phyloP scores from a whole-genome alignment of 331 rosid species.

The Saraca asoca region DNA sequence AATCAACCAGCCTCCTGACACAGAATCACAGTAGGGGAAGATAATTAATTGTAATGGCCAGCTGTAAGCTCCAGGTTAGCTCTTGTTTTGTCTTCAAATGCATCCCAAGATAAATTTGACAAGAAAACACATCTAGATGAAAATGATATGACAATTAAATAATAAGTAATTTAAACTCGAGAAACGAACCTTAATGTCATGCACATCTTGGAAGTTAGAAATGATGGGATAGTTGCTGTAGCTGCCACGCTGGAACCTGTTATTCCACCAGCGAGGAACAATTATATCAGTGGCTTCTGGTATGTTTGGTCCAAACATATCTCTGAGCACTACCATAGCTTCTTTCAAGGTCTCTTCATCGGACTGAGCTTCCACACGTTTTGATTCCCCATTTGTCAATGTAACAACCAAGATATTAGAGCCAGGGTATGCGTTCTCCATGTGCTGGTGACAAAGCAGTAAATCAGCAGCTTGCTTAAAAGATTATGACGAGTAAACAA shows the following conservation, averaged over 20 bases:
- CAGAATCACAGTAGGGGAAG: constrained; percentile 2
- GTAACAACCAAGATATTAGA: constrained; percentile 94
- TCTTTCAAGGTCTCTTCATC: constrained; percentile 74
- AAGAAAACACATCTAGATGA: too few species aligned
- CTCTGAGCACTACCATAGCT: constrained; percentile 79
- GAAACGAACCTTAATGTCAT: constrained; percentile 65
- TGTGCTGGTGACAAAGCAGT: constrained; percentile 68
- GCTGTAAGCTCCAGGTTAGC: constrained; percentile 38
- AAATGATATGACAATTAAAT: too few species aligned
- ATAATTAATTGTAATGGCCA: constrained; percentile 28
- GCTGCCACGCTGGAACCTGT: constrained; percentile 94
- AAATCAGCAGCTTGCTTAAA: constrained; percentile 41
- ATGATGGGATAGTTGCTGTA: constrained; percentile 87
- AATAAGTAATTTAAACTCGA: too few species aligned
- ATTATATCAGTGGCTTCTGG: constrained; percentile 80
- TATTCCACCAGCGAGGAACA: constrained; percentile 89
- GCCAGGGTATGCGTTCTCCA: constrained; percentile 96
- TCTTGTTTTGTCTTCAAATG: constrained; percentile 28
- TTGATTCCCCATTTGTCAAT: constrained; percentile 86
- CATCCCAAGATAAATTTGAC: too few species aligned
- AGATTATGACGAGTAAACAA: not conserved
- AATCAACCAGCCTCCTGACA: not conserved
- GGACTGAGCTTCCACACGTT: constrained; percentile 88
- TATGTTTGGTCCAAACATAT: constrained; percentile 80
- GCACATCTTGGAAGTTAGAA: constrained; percentile 56